Base-by-base conservation (phyloP, 192 early-diverging fungal genomes). In the Diversispora eburnea region DNA sequence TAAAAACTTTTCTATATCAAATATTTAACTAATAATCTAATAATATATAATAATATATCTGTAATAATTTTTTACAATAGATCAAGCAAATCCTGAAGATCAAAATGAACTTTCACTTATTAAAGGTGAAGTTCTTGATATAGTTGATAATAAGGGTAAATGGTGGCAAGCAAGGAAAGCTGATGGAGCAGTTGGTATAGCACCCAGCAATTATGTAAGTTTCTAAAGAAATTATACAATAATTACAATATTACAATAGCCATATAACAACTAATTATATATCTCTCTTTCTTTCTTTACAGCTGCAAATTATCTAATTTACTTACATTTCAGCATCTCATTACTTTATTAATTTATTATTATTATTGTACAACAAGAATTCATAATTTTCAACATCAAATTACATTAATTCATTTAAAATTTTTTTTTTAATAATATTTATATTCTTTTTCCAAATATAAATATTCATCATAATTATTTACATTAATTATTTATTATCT, bases 141-240 rank as follows among this genome's bases (percentile, higher is more conserved):
- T 98, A 58, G 80, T 92, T 8, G 93, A 95, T 78, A 93, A 88
- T 76, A 90, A 90, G 81, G 96, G 96, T 77, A 97, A 98, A 78
- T 98, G 96, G 96, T 98, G 96, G 95, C 91, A 95, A 79, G 94
- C 93, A 64, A 88, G 88, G 70, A 91, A 91, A 79, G 80, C 83
- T 22, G 88, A 95, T 76, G 94, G 93, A 7, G 79, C 85, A 1
- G 77, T 90, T 17, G 95, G 95, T 60, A 97, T 97, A 80, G 93
- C 88, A 22, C 95, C 95, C 15, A 90, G 88, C 77, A 97, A 97
- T 81, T 97, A 95, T 42, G 72, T 73, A 55, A 55, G 72, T 73
- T 9, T 54, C 49, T 54, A 33, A 33, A 33, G 25, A 33, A 33
- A 33, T 54, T 54, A 17, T 4, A 17, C 4, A 54, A 9, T 4